Conservation (phyloP, 2,329 filamentous ascomycete species). For the Rosellinia necatrix region DNA sequence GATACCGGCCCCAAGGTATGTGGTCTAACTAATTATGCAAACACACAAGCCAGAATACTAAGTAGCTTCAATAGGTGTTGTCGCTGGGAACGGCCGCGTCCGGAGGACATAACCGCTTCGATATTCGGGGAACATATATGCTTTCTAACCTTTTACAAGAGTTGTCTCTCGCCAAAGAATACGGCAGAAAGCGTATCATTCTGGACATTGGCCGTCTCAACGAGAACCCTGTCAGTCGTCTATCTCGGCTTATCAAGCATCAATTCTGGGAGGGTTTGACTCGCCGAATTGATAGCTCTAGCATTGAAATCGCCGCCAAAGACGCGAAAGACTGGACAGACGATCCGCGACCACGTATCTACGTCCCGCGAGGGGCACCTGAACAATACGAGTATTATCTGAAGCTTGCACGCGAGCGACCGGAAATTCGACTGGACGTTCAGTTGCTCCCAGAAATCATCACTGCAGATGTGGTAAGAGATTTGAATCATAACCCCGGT, state of each 20-base stretch:
- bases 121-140: conserved; percentile 96
- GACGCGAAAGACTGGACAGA: conserved; percentile 97
- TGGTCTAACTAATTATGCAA: background rate
- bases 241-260: conserved; percentile 83
- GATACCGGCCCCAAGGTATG: conserved; percentile 84
- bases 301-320: conserved; percentile 80
- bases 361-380: conserved; percentile 81
- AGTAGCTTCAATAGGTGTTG: conserved; percentile 62
- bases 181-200: conserved; percentile 85
- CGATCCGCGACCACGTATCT: conserved; percentile 88
- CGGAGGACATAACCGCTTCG: conserved; percentile 83
- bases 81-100: conserved; percentile 84
- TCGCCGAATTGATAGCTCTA: conserved; percentile 84
- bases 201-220: conserved; percentile 89
- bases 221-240: conserved; percentile 90
- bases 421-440: conserved; percentile 87
- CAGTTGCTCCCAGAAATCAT: conserved; percentile 76
- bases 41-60: conserved; percentile 2
- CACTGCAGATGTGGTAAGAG: conserved; percentile 78
- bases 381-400: conserved; percentile 91
- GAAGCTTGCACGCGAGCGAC: conserved; percentile 75
- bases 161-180: conserved; percentile 88
- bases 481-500: conserved; percentile 86
- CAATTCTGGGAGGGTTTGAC: conserved; percentile 95
- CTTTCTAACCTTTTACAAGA: conserved; percentile 96